Percentiles rank a stretch among this genome's conserved stretches.
These are phyloP conservation scores for Orobanche coerulescens DNA, from an alignment of 257 asterid genomes.

Conservation along the genomic window DNA sequence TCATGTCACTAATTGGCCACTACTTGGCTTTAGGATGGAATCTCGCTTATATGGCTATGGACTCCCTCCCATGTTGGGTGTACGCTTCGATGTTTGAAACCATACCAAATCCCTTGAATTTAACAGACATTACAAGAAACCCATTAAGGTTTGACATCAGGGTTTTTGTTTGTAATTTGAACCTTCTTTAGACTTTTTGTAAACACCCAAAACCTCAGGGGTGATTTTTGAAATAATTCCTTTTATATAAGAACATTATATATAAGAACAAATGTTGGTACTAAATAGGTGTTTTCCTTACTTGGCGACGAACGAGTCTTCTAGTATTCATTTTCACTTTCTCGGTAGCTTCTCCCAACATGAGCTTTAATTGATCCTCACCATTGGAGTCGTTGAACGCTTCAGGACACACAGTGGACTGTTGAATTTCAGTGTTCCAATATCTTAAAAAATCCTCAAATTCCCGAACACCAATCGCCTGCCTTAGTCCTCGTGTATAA, in stretches of 20 bases:
- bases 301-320: constrained; percentile 87
- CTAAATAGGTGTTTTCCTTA: constrained; percentile 31
- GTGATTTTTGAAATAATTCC: background rate
- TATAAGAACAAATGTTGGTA: background rate
- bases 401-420: constrained; percentile 22
- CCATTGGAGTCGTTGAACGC: constrained; percentile 26
- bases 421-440: constrained; percentile 27
- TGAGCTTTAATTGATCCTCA: constrained; percentile 28
- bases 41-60: no score
- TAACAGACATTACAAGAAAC: no score
- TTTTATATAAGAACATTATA: no score
- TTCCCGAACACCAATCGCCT: constrained; percentile 93
- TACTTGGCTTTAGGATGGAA: no score
- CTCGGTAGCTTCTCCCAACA: constrained; percentile 57
- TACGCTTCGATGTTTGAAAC: no score
- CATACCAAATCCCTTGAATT: no score
- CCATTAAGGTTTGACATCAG: no score
- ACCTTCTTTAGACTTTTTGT: no score
- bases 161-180: no score
- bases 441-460: constrained; percentile 51
- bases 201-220: background rate
- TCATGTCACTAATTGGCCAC: no score
- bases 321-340: constrained; percentile 70
- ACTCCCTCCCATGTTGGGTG: no score
- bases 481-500: constrained; percentile 77